Evolutionary conservation across 257 asterid genomes (phyloP), one percentile per base, ranked within the genome.

Genomic region (Euphrasia confusa): DNA sequence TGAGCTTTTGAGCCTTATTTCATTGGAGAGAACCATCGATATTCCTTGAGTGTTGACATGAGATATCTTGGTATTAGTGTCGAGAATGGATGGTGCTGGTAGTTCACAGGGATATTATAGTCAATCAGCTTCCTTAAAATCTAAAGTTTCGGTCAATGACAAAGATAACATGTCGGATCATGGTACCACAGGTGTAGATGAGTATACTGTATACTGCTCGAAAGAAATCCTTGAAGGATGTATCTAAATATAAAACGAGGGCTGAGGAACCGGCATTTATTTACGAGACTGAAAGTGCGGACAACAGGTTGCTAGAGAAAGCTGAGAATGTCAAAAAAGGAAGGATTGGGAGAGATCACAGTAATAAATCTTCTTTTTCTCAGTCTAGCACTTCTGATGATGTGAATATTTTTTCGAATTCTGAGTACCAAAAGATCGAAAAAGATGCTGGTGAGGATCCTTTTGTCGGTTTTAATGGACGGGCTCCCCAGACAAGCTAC

Each of bases 311-410:
- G n/a, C n/a, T n/a, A n/a, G n/a, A n/a, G n/a, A n/a, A n/a, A n/a
- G n/a, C n/a, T n/a, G n/a, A n/a, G n/a, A n/a, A n/a, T n/a, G n/a
- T n/a, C n/a, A n/a, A n/a, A n/a, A n/a, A n/a, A n/a, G n/a, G n/a
- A n/a, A n/a, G n/a, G n/a, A n/a, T n/a, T n/a, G 68, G 61, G 56
- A 68, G 70, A 64, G 79, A 72, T 62, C 64, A 78, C 52, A 76
- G 84, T 50, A 39, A 39, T 50, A 76, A 67, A 70, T 74, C 84
- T 63, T 77, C 83, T 15, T 28, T 52, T 71, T 80, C 88, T 40
- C 72, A 63, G 71, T 74, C 83, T 24, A 73, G 75, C 64, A 44
- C 60, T 61, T 76, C 72, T 42, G 83, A 65, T 12, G 71, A 78
- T 65, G 78, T 71, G 65, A 81, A 77, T 44, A 70, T 75, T 21